phyloP scores from a whole-genome alignment of 768 basidiomycete genomes.

The Suillus lakei region DNA sequence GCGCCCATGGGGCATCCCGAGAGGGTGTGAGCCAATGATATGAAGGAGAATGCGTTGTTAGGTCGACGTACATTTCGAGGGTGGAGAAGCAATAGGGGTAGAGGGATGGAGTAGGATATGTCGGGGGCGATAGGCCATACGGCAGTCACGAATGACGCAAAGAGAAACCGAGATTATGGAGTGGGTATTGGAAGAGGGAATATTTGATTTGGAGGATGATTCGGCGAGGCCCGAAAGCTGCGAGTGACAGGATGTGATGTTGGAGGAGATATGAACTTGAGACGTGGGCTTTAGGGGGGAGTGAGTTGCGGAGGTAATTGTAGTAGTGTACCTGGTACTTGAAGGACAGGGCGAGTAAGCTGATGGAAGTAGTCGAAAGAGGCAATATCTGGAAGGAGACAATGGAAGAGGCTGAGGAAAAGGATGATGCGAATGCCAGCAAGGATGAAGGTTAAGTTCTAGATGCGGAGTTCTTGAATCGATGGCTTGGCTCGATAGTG shows the following conservation, averaged over 20 bases:
- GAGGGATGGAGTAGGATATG: not conserved
- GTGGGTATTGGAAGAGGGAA: not conserved
- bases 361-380: not conserved
- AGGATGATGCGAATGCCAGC: not conserved
- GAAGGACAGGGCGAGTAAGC: not conserved
- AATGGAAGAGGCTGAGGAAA: not conserved
- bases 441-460: not conserved
- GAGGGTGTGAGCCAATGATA: not conserved
- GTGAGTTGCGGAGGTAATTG: not conserved
- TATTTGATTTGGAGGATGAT: not conserved
- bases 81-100: not conserved
- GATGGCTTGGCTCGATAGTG: not conserved
- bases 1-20: not conserved
- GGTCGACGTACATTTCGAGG: not conserved
- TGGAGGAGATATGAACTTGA: not conserved
- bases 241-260: not conserved
- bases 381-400: not conserved
- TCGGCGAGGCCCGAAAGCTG: not conserved
- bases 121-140: conserved; percentile 1
- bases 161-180: not conserved
- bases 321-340: not conserved
- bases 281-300: too few relatives aligned
- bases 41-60: not conserved
- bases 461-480: not conserved
- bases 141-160: not conserved